These are phyloP conservation scores for Phaseolus coccineus DNA, from an alignment of 331 rosid genomes.

Conservation along the genomic window DNA sequence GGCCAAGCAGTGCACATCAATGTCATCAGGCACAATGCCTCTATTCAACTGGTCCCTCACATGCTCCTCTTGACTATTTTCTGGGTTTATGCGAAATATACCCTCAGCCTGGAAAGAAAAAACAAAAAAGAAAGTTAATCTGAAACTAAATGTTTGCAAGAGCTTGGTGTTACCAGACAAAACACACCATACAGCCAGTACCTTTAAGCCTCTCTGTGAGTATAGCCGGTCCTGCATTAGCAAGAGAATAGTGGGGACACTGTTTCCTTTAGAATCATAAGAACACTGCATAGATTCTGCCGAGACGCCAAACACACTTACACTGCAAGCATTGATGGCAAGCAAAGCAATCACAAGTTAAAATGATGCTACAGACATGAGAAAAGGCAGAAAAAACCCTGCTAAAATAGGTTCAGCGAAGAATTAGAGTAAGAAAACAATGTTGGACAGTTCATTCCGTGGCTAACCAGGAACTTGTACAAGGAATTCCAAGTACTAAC, in stretches of 20 bases:
- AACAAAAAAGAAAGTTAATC: background rate
- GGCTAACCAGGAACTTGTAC: background rate
- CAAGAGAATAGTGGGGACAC: conserved; percentile 87
- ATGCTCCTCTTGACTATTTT: conserved; percentile 59
- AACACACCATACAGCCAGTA: conserved; percentile 15
- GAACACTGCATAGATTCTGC: conserved; percentile 97
- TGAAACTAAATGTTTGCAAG: background rate
- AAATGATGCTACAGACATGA: conserved; percentile 26
- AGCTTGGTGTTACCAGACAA: conserved; percentile 18
- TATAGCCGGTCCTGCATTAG: conserved; percentile 94
- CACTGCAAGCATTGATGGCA: conserved; percentile 58
- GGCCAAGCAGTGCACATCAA: conserved; percentile 88
- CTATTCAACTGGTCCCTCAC: conserved; percentile 78
- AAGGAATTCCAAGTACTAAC: background rate
- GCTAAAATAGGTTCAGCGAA: background rate
- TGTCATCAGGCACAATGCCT: conserved; percentile 83
- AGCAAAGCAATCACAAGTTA: conserved; percentile 34
- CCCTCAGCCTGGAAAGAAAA: conserved; percentile 78
- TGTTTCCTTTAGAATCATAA: conserved; percentile 85
- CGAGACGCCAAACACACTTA: conserved; percentile 90
- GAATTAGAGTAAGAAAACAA: background rate
- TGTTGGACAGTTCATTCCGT: background rate
- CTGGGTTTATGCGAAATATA: conserved; percentile 73
- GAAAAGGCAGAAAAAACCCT: background rate
- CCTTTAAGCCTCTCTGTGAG: conserved; percentile 90